A percentile compares a stretch with the other conserved stretches of the same genome.
Conservation (phyloP, 805 yeast genomes). For the Osmozyma mogii region DNA sequence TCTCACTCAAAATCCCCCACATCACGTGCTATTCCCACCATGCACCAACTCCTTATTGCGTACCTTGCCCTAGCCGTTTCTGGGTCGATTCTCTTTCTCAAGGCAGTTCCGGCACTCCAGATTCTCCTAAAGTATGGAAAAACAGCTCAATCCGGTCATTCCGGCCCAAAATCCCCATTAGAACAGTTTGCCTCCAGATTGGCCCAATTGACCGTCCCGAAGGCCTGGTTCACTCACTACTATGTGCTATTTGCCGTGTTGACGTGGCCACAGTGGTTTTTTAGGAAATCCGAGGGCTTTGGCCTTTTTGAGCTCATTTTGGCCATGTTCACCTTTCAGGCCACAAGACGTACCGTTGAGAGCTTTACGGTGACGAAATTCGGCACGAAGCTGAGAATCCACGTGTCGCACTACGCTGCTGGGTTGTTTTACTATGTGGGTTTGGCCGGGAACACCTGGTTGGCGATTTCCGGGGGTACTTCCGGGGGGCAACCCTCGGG, state of each 20-base stretch:
- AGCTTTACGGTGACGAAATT: conserved; percentile 43
- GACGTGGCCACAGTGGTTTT: conserved; percentile 15
- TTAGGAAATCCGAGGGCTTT: conserved; percentile 10
- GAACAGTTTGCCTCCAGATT: background rate
- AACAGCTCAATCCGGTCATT: no score
- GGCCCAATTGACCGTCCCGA: conserved; percentile 44
- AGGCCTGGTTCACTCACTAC: conserved; percentile 55
- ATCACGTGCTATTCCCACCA: no score
- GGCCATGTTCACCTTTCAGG: conserved; percentile 35
- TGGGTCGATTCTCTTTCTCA: no score
- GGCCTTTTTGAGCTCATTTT: conserved; percentile 19
- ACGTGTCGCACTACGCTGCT: conserved; percentile 56
- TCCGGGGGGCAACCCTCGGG: no score
- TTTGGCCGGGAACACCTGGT: conserved; percentile 32
- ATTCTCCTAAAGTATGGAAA: no score
- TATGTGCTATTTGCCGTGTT: conserved; percentile 38
- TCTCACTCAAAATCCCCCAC: no score
- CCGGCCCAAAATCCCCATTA: background rate
- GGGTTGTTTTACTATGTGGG: conserved; percentile 55
- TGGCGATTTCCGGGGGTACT: conserved; percentile 9
- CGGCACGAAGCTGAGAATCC: conserved; percentile 44
- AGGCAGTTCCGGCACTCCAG: no score
- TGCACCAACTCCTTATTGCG: no score
- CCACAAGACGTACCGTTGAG: conserved; percentile 48
- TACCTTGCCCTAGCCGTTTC: no score